These are phyloP conservation scores for Heritiera fomes DNA, from an alignment of 345 rosid species.

Conservation along the genomic window DNA sequence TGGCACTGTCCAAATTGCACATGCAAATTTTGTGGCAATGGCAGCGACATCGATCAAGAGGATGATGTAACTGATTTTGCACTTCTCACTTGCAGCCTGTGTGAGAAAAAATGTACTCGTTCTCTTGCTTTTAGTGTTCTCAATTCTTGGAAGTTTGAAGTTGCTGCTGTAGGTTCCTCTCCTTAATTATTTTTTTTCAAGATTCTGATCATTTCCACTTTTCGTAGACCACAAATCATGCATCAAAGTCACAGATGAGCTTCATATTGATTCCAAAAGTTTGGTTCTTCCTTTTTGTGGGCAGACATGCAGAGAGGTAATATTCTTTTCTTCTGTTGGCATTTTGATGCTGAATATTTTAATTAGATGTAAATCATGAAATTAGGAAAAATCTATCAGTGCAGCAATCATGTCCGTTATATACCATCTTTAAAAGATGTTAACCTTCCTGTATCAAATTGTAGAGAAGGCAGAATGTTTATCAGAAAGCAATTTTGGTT, in stretches of 20 bases:
- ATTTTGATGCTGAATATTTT: background rate
- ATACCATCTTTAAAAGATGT: background rate
- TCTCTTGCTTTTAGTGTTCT: slow-evolving; percentile 17
- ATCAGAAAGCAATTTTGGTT: background rate
- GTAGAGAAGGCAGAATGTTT: background rate
- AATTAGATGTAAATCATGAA: slow-evolving; percentile 5
- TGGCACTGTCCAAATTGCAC: slow-evolving; percentile 96
- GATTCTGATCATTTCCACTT: slow-evolving; percentile 27
- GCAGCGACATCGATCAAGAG: slow-evolving; percentile 35
- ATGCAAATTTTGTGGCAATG: slow-evolving; percentile 81
- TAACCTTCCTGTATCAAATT: background rate
- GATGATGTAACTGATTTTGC: slow-evolving; percentile 32
- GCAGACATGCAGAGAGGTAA: slow-evolving; percentile 78
- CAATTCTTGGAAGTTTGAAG: slow-evolving; percentile 13
- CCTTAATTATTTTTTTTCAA: background rate
- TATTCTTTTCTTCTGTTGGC: background rate
- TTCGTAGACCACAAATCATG: slow-evolving; percentile 76
- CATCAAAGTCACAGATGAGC: slow-evolving; percentile 44
- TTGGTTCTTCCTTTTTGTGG: slow-evolving; percentile 62
- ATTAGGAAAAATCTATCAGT: background rate
- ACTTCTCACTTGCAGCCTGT: slow-evolving; percentile 54
- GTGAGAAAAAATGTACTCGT: slow-evolving; percentile 80
- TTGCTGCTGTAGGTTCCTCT: background rate
- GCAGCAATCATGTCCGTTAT: background rate
- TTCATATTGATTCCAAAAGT: slow-evolving; percentile 38